These are phyloP conservation scores for Stagonosporopsis rhizophila DNA, from an alignment of 2,329 filamentous ascomycete genomes.

Conservation along the genomic window DNA sequence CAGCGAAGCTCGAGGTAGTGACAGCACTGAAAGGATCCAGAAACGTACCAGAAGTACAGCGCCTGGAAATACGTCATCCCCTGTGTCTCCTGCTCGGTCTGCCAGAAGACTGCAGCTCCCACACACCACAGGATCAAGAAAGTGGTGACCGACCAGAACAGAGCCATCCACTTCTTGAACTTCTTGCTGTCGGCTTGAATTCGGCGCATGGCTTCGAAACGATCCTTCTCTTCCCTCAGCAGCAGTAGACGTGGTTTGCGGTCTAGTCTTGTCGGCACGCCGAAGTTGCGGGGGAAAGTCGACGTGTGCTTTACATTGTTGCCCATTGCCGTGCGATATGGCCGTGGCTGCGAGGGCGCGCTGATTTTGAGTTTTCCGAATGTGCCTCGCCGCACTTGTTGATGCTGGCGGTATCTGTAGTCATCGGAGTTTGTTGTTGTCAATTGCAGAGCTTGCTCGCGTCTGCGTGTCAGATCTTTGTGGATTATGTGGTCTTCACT, in stretches of 20 bases:
- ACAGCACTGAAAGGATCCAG: not conserved
- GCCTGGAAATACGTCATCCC: constrained; percentile 76
- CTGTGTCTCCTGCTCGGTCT: constrained; percentile 62
- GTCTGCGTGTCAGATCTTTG: constrained; percentile 63
- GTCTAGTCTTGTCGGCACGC: constrained; percentile 15
- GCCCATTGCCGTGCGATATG: constrained; percentile 31
- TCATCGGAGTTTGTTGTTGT: constrained; percentile 62
- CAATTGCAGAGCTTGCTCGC: constrained; percentile 61
- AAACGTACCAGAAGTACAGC: constrained; percentile 79
- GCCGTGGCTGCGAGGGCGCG: constrained; percentile 32
- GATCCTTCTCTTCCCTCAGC: constrained; percentile 66
- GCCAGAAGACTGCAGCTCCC: constrained; percentile 78
- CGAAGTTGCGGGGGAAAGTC: constrained; percentile 4
- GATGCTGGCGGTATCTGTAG: constrained; percentile 48
- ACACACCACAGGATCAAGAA: constrained; percentile 81
- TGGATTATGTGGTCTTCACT: constrained; percentile 68
- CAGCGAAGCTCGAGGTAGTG: not conserved
- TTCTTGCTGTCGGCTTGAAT: constrained; percentile 72
- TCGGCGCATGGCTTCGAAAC: constrained; percentile 81
- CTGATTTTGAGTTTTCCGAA: constrained; percentile 33
- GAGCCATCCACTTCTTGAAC: constrained; percentile 76
- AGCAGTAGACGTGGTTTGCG: constrained; percentile 59
- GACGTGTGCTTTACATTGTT: constrained; percentile 18
- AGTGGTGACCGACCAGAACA: constrained; percentile 70
- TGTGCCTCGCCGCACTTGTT: constrained; percentile 28